Evolutionary conservation across 192 early-diverging fungal species (phyloP), one percentile per base, ranked within the genome.

Genomic region (Powellomyces hirtus): DNA sequence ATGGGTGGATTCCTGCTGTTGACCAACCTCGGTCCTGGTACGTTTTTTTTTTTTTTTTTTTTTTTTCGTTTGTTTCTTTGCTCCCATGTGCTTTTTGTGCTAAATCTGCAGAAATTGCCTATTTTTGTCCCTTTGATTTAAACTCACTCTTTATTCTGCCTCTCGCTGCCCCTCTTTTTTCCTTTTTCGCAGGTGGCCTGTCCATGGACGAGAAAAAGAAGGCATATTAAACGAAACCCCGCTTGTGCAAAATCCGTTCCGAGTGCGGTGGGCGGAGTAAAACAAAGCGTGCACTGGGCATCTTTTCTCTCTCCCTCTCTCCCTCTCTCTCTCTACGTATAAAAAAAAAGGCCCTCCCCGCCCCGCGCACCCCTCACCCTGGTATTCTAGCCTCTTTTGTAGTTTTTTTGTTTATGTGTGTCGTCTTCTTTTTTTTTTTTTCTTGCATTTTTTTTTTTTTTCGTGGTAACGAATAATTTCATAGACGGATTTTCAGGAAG

Each of bases 161-260:
- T 60, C 36, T 18, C 18, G 14, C 38, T 22, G 4, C 61, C 6
- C 18, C 14, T 13, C 11, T 20, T 18, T 30, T 24, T 22, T 40
- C 60, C 6, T 8, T 16, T 27, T 18, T 10, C 14, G 51, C 88
- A 37, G 94, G 95, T 64, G 93, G 93, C 58, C 86, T 95, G 69
- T 94, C 92, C 40, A 85, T 96, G 73, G 95, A 98, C 78, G 94
- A 96, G 75, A 96, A 98, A 84, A 97, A 97, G 81, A 97, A 97
- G 74, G 88, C 84, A 60, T 96, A 89, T 79, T 97, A 90, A 79
- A 3, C 5, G n/a, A n/a, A n/a, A 7, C 26, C 46, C n/a, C 2
- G 46, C 2, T 24, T 16, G 46, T 49, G 26, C 26, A 24, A 24
- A 24, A 24, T 49, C n/a, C 16, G 46, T 18, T 18, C 10, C 40